A percentile compares a stretch with the other conserved stretches of the same genome.
Evolutionary conservation across 768 basidiomycete species (phyloP).

Genomic region (Coprinopsis strossmayeri): DNA sequence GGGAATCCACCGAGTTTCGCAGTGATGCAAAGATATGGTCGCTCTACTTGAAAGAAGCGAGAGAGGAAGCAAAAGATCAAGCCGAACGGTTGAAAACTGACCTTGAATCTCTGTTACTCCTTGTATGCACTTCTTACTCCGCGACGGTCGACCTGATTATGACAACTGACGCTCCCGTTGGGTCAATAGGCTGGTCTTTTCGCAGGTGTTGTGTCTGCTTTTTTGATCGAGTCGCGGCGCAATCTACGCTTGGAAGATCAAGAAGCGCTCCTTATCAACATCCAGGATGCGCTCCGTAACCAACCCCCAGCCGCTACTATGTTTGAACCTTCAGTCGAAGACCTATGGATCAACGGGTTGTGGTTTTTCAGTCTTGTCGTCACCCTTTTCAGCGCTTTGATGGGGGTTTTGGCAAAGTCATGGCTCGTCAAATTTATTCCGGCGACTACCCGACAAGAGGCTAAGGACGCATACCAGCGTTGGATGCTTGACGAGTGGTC

Average conservation of each 20-base stretch:
- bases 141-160: too few relatives aligned
- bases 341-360: conserved; percentile 18
- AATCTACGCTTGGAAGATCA: conserved; percentile 14
- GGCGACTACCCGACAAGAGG: conserved; percentile 11
- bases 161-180: not conserved
- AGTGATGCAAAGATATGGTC: conserved; percentile 9
- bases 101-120: conserved; percentile 8
- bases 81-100: conserved; percentile 8
- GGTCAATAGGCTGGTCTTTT: conserved; percentile 18
- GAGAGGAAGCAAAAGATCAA: conserved; percentile 6
- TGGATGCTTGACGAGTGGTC: conserved; percentile 15
- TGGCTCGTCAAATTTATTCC: conserved; percentile 18
- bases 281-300: conserved; percentile 2
- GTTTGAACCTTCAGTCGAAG: conserved; percentile 7
- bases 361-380: conserved; percentile 22
- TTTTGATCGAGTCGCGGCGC: conserved; percentile 16
- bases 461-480: conserved; percentile 16
- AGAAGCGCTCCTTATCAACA: conserved; percentile 13
- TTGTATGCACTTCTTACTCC: too few relatives aligned
- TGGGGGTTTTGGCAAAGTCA: conserved; percentile 19
- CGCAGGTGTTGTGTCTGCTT: conserved; percentile 17
- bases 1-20: not conserved
- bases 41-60: conserved; percentile 6
- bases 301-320: not conserved
- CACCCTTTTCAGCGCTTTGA: conserved; percentile 21